Percentiles rank a stretch among this genome's conserved stretches.
phyloP scores from a whole-genome alignment of 495 filamentous ascomycete genomes.

The Trichocladium uniseriatum region DNA sequence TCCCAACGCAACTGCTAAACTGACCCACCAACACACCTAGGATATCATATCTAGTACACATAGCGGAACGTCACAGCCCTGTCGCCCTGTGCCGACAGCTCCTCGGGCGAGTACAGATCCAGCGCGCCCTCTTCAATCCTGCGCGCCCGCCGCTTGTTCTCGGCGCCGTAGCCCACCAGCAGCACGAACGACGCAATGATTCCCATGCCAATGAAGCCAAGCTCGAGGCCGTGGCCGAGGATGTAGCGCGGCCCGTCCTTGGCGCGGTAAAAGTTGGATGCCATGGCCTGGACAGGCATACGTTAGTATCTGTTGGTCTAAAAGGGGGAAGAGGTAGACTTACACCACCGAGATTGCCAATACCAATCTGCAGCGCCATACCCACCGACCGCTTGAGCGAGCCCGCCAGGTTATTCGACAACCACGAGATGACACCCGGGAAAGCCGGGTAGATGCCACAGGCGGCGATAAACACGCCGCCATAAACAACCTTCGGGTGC shows the following conservation, averaged over 20 bases:
- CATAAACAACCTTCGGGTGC: slow-evolving; percentile 59
- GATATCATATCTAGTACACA: slow-evolving; percentile 25
- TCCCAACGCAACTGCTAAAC: too few species aligned
- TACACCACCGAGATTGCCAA: slow-evolving; percentile 60
- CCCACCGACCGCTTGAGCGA: slow-evolving; percentile 62
- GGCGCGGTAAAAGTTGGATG: slow-evolving; percentile 65
- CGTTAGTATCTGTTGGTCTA: slow-evolving; percentile 18
- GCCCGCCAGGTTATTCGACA: slow-evolving; percentile 61
- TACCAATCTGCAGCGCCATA: slow-evolving; percentile 67
- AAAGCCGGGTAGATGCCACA: slow-evolving; percentile 53
- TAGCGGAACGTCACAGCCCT: slow-evolving; percentile 58
- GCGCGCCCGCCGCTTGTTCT: slow-evolving; percentile 51
- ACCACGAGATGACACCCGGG: slow-evolving; percentile 63
- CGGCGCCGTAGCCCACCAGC: slow-evolving; percentile 44
- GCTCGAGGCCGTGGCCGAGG: slow-evolving; percentile 59
- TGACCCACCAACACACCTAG: too few species aligned
- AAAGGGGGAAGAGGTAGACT: too few species aligned
- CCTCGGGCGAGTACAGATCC: slow-evolving; percentile 37
- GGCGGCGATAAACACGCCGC: slow-evolving; percentile 62
- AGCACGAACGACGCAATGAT: slow-evolving; percentile 49
- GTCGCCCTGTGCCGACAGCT: slow-evolving; percentile 55
- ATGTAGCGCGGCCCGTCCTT: slow-evolving; percentile 54
- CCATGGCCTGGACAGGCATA: slow-evolving; percentile 43
- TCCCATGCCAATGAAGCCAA: slow-evolving; percentile 56
- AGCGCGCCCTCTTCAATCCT: slow-evolving; percentile 37